Evolutionary conservation across 2,329 filamentous ascomycete species (phyloP).

Genomic region (Clathrospora elynae): DNA sequence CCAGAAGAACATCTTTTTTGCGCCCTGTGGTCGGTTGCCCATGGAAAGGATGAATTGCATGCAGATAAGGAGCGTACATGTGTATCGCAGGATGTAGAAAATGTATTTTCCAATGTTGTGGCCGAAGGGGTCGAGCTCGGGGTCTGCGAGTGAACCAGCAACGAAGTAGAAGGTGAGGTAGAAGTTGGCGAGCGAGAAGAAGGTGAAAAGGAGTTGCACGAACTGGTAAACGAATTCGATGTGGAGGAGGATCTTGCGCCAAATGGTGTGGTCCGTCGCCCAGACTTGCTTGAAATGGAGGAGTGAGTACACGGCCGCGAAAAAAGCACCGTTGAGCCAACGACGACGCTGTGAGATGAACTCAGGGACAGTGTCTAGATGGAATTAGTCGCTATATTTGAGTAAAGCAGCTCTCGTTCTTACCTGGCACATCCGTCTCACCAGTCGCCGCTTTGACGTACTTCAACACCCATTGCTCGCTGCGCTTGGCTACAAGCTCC

Average conservation of each 20-base stretch:
- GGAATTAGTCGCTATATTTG: conserved; percentile 7
- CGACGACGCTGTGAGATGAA: conserved; percentile 95
- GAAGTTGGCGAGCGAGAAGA: conserved; percentile 98
- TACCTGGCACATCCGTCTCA: conserved; percentile 96
- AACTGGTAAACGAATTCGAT: conserved; percentile 96
- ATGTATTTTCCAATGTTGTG: conserved; percentile 83
- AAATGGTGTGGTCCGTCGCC: conserved; percentile 86
- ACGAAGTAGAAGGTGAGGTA: conserved; percentile 99
- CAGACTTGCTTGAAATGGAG: conserved; percentile 95
- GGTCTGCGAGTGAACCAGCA: conserved; percentile 83
- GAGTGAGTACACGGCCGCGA: conserved; percentile 95
- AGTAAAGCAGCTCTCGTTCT: conserved; percentile 41
- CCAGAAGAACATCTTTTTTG: conserved; percentile 84
- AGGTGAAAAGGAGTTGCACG: conserved; percentile 90
- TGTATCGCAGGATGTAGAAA: conserved; percentile 85
- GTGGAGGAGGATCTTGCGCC: conserved; percentile 88
- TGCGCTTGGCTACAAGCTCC: conserved; percentile 94
- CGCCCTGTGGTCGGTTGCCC: conserved; percentile 93
- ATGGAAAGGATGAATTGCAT: conserved; percentile 96
- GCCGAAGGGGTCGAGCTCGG: conserved; percentile 84
- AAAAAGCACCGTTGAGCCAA: conserved; percentile 99
- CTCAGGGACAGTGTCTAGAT: conserved; percentile 81
- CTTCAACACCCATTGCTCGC: conserved; percentile 95
- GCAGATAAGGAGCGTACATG: conserved; percentile 83
- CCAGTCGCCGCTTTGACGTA: conserved; percentile 97